Evolutionary conservation across 345 rosid genomes (phyloP).

Genomic region (Balakata baccata): DNA sequence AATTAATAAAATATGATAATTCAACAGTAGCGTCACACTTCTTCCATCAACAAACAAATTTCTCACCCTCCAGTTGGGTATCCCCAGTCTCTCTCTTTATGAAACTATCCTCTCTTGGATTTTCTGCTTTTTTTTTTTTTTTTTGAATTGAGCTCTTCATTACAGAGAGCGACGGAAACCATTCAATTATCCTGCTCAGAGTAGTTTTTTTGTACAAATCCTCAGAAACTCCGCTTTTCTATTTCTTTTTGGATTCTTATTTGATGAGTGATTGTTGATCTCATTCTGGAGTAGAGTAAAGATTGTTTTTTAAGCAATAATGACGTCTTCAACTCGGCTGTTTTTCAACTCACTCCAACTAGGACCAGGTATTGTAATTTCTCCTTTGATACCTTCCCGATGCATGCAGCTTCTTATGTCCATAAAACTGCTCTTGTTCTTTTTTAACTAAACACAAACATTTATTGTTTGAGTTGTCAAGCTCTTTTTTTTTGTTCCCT

Average conservation of each 20-base stretch:
- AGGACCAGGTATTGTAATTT: slow-evolving; percentile 64
- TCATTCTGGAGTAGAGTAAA: slow-evolving; percentile 6
- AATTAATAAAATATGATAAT: too few relatives aligned
- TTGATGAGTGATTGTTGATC: slow-evolving; percentile 7
- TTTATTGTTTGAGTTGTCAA: neutral
- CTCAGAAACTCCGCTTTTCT: neutral
- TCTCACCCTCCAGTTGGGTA: slow-evolving; percentile 15
- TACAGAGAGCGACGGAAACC: neutral
- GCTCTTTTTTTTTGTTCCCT: neutral
- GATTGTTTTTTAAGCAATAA: slow-evolving; percentile 33
- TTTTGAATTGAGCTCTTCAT: neutral
- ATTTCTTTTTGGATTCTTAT: slow-evolving; percentile 1
- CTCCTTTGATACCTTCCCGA: neutral
- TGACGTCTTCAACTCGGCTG: slow-evolving; percentile 83
- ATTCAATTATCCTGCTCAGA: neutral
- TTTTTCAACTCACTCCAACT: slow-evolving; percentile 98
- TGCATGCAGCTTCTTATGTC: neutral
- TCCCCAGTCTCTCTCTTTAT: slow-evolving; percentile 12
- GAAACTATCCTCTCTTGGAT: neutral
- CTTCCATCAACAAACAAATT: neutral
- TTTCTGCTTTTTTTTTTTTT: neutral
- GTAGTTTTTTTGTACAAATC: neutral
- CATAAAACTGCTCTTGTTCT: neutral
- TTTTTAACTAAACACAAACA: neutral
- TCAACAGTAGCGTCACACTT: slow-evolving; percentile 4